Evolutionary conservation across 169 alveolate genomes (phyloP).

Genomic region (Theileria parva): DNA sequence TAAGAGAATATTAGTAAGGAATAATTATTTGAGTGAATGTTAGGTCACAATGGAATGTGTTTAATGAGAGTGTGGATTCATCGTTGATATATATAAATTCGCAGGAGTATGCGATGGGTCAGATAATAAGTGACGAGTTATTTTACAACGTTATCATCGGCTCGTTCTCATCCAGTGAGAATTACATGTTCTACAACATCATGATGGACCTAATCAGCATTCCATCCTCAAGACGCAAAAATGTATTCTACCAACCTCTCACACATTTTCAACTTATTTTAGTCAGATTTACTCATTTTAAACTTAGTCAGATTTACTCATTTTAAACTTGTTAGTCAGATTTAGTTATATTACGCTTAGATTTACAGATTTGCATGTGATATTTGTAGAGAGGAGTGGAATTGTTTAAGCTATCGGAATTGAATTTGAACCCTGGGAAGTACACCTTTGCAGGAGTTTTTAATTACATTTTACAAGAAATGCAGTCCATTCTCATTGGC

Average conservation of each 20-base stretch:
- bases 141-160: conserved; percentile 48
- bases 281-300: too few relatives aligned
- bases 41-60: conserved; percentile 53
- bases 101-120: conserved; percentile 49
- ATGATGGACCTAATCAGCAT: conserved; percentile 37
- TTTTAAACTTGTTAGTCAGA: too few relatives aligned
- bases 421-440: neutral
- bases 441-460: conserved; percentile 45
- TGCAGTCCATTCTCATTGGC: conserved; percentile 40
- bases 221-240: neutral
- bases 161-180: conserved; percentile 35
- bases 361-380: neutral
- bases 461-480: conserved; percentile 21
- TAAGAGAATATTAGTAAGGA: too few relatives aligned
- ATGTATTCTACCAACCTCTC: conserved; percentile 5
- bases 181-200: conserved; percentile 33
- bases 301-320: too few relatives aligned
- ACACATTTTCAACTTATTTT: neutral
- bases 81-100: conserved; percentile 56
- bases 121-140: conserved; percentile 59
- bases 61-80: conserved; percentile 51
- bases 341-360: too few relatives aligned
- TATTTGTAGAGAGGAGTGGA: conserved; percentile 36
- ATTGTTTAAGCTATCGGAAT: conserved; percentile 2
- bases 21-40: too few relatives aligned